phyloP scores from a whole-genome alignment of 441 rosid genomes.

The Hura crepitans region DNA sequence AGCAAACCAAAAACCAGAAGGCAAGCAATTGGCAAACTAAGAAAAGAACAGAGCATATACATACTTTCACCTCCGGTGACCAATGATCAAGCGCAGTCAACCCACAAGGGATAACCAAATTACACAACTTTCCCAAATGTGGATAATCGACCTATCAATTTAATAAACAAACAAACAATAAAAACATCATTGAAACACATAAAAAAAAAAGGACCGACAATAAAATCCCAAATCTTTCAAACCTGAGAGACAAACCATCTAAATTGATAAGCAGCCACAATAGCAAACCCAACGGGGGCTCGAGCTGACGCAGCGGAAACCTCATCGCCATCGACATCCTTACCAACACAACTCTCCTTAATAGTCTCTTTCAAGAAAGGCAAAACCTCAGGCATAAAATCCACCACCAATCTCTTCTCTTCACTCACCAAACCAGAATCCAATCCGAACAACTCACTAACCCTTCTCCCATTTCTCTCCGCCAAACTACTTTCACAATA shows the following conservation, averaged over 20 bases:
- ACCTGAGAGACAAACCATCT: conserved; percentile 84
- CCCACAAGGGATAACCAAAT: conserved; percentile 80
- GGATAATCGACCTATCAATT: conserved; percentile 23
- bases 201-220: too few species aligned
- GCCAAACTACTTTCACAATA: conserved; percentile 26
- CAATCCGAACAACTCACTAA: conserved; percentile 23
- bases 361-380: conserved; percentile 55
- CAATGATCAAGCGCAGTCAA: conserved; percentile 88
- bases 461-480: conserved; percentile 25
- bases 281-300: conserved; percentile 62
- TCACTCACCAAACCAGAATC: conserved; percentile 26
- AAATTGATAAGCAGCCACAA: conserved; percentile 70
- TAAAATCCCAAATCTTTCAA: conserved; percentile 7
- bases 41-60: conserved; percentile 20
- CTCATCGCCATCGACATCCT: conserved; percentile 44
- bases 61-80: conserved; percentile 84
- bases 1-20: neutral
- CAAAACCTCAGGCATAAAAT: conserved; percentile 51
- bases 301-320: conserved; percentile 55
- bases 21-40: conserved; percentile 1
- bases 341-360: conserved; percentile 62
- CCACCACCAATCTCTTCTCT: conserved; percentile 38
- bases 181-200: neutral
- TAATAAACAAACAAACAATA: conserved; percentile 9
- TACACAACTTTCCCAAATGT: conserved; percentile 24